phyloP scores from a whole-genome alignment of 768 basidiomycete genomes.

The Rhizopogon vinicolor region DNA sequence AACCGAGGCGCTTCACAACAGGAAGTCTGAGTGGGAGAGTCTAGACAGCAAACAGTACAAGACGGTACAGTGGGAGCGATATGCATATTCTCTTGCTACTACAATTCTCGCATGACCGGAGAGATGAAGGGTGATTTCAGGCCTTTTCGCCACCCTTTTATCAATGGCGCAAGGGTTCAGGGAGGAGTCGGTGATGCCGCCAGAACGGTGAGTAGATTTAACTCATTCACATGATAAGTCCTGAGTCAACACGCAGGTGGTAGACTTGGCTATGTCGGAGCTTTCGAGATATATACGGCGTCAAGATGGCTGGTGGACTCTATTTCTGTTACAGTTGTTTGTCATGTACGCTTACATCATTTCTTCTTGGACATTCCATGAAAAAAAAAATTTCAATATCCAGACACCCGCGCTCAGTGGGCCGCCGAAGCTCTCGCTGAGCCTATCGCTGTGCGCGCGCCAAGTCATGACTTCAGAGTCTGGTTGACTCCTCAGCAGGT shows the following conservation, averaged over 20 bases:
- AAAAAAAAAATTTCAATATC: no score
- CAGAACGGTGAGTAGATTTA: constrained; percentile 35
- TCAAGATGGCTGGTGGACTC: constrained; percentile 38
- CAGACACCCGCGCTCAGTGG: constrained; percentile 29
- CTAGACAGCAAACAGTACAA: no score
- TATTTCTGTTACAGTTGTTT: no score
- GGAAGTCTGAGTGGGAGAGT: background rate
- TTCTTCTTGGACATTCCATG: no score
- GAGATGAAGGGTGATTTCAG: background rate
- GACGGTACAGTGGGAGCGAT: background rate
- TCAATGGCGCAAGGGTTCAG: constrained; percentile 37
- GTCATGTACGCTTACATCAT: no score
- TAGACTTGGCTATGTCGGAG: constrained; percentile 46
- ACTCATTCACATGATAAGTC: background rate
- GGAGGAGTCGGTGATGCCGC: constrained; percentile 48
- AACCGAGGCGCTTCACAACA: background rate
- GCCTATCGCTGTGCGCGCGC: constrained; percentile 30
- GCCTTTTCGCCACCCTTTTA: constrained; percentile 49
- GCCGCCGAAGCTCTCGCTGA: constrained; percentile 19
- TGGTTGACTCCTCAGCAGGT: constrained; percentile 38
- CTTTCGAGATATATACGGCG: constrained; percentile 39
- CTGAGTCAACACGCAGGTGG: constrained; percentile 27
- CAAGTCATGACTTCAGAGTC: constrained; percentile 28
- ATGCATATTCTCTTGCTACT: no score
- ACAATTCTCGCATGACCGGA: background rate